Evolutionary conservation across 352 stramenopile species (phyloP), one percentile per base, ranked within the genome.

Genomic region (Chrysophaeum taylorii): DNA sequence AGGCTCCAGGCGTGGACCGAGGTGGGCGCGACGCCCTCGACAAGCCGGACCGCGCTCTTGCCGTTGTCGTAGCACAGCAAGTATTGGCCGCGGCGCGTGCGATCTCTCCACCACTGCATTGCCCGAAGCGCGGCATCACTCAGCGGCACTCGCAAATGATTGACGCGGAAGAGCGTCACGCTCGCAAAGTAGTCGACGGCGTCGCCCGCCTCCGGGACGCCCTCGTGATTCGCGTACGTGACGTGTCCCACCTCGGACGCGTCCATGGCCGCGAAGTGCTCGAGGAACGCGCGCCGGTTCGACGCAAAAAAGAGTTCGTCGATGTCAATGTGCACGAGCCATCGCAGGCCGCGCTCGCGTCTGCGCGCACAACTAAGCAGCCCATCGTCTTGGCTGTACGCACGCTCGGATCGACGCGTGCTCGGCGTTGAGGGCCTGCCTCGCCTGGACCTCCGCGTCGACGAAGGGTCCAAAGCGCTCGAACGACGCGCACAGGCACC

Each of bases 141-240:
- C 25, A 80, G 60, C 16, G 75, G 68, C n/a, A 78, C 64, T 25
- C 50, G 25, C 25, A 78, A 64, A 39, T 77, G 71, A 64, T 80
- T 73, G 7, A 71, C 29, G 16, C 63, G 64, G 57, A 80, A 80
- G 18, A 76, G 67, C 37, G 52, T 70, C 27, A 71, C 66, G 18
- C 73, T 67, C 27, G 42, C 18, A 61, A 80, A 78, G 53, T 72
- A 78, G 53, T 80, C 71, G 18, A 29, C 5, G 1, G 73, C 52
- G 35, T 70, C 45, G 27, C 25, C 15, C 9, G 27, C 7, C 41
- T 70, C 69, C 0, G 75, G 72, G 15, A 81, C 73, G 37, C 69
- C 73, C 66, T 81, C 76, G 64, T 81, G 73, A 69, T 81, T 81
- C 27, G 61, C 71, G 69, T 79, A 81, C 18, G 76, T 79, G 61